Evolutionary conservation across 164 flowering plant species (phyloP).

Genomic region (Echeveria elegans): DNA sequence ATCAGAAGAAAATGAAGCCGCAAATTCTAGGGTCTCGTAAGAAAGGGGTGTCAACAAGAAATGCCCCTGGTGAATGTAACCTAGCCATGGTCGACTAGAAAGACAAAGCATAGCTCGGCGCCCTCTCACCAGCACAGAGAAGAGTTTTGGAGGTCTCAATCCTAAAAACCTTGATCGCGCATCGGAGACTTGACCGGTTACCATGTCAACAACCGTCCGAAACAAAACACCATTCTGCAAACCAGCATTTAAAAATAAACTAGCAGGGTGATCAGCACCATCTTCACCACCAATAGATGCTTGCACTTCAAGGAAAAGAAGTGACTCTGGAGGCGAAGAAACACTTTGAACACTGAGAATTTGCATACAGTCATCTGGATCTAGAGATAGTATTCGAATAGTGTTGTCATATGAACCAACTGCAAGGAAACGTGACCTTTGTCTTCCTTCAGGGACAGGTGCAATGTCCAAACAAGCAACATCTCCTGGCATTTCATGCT

Average conservation of each 20-base stretch:
- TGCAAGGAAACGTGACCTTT: slow-evolving; percentile 93
- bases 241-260: slow-evolving; percentile 94
- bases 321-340: slow-evolving; percentile 90
- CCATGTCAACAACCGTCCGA: slow-evolving; percentile 97
- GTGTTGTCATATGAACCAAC: slow-evolving; percentile 98
- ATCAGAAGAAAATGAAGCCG: slow-evolving; percentile 96
- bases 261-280: slow-evolving; percentile 99
- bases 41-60: slow-evolving; percentile 90
- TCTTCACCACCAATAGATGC: slow-evolving; percentile 95
- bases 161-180: slow-evolving; percentile 95
- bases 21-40: slow-evolving; percentile 90
- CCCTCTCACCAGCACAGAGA: slow-evolving; percentile 72
- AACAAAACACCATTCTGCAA: slow-evolving; percentile 87
- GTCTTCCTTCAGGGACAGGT: slow-evolving; percentile 98
- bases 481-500: slow-evolving; percentile 97
- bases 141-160: slow-evolving; percentile 85
- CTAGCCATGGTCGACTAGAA: slow-evolving; percentile 97
- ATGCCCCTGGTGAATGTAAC: slow-evolving; percentile 95
- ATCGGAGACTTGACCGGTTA: slow-evolving; percentile 95
- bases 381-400: slow-evolving; percentile 82
- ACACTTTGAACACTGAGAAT: slow-evolving; percentile 90
- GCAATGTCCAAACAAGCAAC: slow-evolving; percentile 98
- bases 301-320: slow-evolving; percentile 94
- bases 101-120: slow-evolving; percentile 90
- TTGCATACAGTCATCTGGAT: slow-evolving; percentile 98